Conservation (phyloP, 129 eudicot species). For the Centella asiatica region DNA sequence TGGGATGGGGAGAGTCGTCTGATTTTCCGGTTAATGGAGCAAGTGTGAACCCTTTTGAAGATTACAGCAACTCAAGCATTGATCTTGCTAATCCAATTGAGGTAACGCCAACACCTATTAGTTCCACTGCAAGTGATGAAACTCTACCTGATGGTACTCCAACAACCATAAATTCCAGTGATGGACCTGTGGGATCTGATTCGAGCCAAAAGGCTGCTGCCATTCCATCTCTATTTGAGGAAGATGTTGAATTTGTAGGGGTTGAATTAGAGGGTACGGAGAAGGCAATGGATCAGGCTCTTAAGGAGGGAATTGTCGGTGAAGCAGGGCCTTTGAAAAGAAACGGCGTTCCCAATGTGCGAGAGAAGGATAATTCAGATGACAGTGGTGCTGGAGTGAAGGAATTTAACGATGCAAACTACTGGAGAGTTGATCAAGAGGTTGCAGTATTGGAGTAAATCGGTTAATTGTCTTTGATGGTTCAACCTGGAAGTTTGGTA, state of each 20-base stretch:
- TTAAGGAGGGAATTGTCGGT: conserved; percentile 84
- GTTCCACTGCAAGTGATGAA: conserved; percentile 31
- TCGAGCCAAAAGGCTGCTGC: conserved; percentile 26
- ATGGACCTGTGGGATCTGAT: conserved; percentile 18
- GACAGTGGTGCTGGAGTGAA: conserved; percentile 41
- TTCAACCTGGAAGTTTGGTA: neutral
- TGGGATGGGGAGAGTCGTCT: conserved; percentile 63
- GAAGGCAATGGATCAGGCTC: conserved; percentile 71
- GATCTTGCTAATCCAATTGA: conserved; percentile 18
- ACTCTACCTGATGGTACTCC: conserved; percentile 46
- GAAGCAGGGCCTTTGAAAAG: conserved; percentile 68
- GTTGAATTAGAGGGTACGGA: conserved; percentile 78
- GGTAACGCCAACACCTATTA: conserved; percentile 9
- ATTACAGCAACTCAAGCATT: conserved; percentile 13
- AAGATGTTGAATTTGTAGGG: conserved; percentile 94
- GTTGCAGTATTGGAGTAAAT: conserved; percentile 55
- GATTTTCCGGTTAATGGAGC: conserved; percentile 45
- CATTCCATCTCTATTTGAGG: conserved; percentile 69
- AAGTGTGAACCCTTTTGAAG: conserved; percentile 68
- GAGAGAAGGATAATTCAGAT: conserved; percentile 34
- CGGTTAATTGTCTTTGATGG: neutral
- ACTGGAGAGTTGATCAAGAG: conserved; percentile 81
- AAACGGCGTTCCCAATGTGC: conserved; percentile 19
- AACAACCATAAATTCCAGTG: conserved; percentile 22
- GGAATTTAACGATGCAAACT: conserved; percentile 66